Base-by-base conservation (phyloP, 768 basidiomycete genomes). In the Clathrus columnatus region DNA sequence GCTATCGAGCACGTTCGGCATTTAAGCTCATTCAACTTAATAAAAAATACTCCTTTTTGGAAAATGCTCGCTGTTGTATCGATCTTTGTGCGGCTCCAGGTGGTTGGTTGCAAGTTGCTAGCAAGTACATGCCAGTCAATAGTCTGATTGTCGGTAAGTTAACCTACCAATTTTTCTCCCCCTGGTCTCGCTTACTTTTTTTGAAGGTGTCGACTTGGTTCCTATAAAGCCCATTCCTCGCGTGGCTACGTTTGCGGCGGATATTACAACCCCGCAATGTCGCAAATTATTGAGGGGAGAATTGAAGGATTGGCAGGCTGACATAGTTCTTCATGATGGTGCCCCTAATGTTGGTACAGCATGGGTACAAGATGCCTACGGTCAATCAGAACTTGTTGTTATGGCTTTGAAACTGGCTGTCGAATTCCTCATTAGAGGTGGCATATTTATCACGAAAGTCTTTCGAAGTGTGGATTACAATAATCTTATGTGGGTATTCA, bases 301-400 rank as follows among this genome's bases (percentile, higher is more conserved):
- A 69, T 72, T 98, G 60, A 97, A 98, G 68, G 93, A 97, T 67
- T 99, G 96, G 96, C 95, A 93, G 72, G 96, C 96, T 18, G 96
- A 99, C 66, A 82, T 98, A 51, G 93, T 99, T 14, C 81, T 99
- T 56, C 96, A 99, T 68, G 96, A 99, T 69, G 96, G 96, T 74
- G 96, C 96, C 41, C 96, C 96, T 21, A 99, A 99, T 68, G 96
- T 99, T 68, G 96, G 96, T 75, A 91, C 91, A 10, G 96, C 96
- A 11, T 99, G 96, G 96, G 82, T 97, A 61, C 96, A 98, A 68
- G 96, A 99, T 71, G 96, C 96, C 0, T 99, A 93, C 74, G 82
- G 83, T 59, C 96, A 99, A 67, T 91, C 91, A 27, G 96, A 99
- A 69, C 84, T 98, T 57, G 96, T 97, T 51, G 78, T 98, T 57